phyloP scores from a whole-genome alignment of 2,329 filamentous ascomycete species.

The Epichloe festucae region DNA sequence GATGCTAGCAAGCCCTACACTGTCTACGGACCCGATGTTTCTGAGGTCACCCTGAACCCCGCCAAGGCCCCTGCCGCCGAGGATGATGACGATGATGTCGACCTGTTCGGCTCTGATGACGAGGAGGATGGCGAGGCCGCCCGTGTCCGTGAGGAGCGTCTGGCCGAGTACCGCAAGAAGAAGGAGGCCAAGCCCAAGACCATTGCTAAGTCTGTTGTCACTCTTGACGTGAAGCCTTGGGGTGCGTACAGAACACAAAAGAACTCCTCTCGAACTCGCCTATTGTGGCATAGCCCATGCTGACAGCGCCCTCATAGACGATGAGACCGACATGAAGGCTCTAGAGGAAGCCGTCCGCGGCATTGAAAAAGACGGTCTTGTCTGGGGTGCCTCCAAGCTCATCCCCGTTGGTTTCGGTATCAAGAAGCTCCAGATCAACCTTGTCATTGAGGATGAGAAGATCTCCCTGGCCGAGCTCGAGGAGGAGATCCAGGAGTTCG shows the following conservation, averaged over 20 bases:
- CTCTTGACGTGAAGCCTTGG: slow-evolving; percentile 96
- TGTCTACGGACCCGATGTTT: slow-evolving; percentile 76
- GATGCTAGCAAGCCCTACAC: slow-evolving; percentile 83
- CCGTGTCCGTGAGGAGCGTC: slow-evolving; percentile 72
- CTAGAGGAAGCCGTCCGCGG: slow-evolving; percentile 69
- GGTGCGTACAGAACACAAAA: slow-evolving; percentile 41
- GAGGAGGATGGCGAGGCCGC: slow-evolving; percentile 87
- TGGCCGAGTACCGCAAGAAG: slow-evolving; percentile 93
- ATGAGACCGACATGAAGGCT: slow-evolving; percentile 82
- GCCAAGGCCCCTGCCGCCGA: slow-evolving; percentile 63
- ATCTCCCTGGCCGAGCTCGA: slow-evolving; percentile 77
- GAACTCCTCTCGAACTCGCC: background rate
- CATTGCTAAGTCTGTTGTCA: slow-evolving; percentile 91
- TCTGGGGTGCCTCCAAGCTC: slow-evolving; percentile 88
- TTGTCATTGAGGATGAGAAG: slow-evolving; percentile 96
- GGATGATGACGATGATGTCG: slow-evolving; percentile 67
- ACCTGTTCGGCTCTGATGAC: slow-evolving; percentile 85
- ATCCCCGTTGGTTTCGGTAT: slow-evolving; percentile 92
- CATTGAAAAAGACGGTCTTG: slow-evolving; percentile 85
- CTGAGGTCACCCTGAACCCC: slow-evolving; percentile 69
- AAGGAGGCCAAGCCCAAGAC: slow-evolving; percentile 88
- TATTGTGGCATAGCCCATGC: background rate
- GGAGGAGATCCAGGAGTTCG: slow-evolving; percentile 67
- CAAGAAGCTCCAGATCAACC: slow-evolving; percentile 98
- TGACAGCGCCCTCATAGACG: slow-evolving; percentile 39